A percentile compares a stretch with the other conserved stretches of the same genome.
Evolutionary conservation across 768 basidiomycete species (phyloP).

Genomic region (Termitomyces sp.): DNA sequence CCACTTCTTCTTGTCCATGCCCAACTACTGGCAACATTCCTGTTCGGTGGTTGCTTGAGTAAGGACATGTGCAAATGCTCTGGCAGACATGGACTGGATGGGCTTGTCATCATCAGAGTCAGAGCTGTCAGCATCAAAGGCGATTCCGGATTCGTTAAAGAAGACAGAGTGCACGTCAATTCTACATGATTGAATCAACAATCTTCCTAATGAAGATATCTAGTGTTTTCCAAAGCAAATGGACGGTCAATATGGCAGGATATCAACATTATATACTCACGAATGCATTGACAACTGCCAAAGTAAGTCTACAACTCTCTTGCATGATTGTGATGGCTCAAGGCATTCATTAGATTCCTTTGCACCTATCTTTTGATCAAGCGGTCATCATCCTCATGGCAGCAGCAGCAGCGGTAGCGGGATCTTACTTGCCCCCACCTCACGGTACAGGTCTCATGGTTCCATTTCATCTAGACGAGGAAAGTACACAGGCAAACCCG

Average conservation of each 20-base stretch:
- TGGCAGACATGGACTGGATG: too few relatives aligned
- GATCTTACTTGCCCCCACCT: conserved; percentile 23
- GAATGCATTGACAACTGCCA: conserved; percentile 14
- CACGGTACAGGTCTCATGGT: conserved; percentile 22
- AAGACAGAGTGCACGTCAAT: conserved; percentile 44
- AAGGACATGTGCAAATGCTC: too few relatives aligned
- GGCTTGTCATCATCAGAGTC: too few relatives aligned
- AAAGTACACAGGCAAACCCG: conserved; percentile 24
- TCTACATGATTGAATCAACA: not conserved
- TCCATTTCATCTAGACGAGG: conserved; percentile 27
- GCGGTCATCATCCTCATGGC: conserved; percentile 30
- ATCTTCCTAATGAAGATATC: not conserved
- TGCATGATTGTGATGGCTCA: conserved; percentile 10
- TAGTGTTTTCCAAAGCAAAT: conserved; percentile 14
- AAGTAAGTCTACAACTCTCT: not conserved
- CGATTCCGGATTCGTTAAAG: conserved; percentile 40
- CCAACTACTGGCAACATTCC: too few relatives aligned
- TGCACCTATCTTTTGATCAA: conserved; percentile 27
- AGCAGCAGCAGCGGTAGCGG: conserved; percentile 21
- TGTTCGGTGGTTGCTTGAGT: too few relatives aligned
- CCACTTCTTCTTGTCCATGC: too few relatives aligned
- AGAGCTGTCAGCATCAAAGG: too few relatives aligned
- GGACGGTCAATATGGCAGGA: conserved; percentile 7
- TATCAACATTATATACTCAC: conserved; percentile 24
- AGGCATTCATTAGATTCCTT: conserved; percentile 20